phyloP scores from a whole-genome alignment of 345 rosid species.

The Hibiscus tridactylites region DNA sequence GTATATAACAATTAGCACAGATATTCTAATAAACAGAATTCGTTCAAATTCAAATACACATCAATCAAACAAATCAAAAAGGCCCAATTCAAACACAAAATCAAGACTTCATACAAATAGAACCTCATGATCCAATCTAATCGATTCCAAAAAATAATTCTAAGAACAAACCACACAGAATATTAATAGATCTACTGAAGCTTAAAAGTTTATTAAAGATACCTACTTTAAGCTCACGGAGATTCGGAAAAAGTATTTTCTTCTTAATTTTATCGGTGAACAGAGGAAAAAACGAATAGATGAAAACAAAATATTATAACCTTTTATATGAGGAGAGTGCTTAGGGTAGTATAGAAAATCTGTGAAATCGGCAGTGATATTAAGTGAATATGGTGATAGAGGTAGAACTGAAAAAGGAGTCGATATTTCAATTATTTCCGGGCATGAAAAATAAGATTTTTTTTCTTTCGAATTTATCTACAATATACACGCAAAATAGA shows the following conservation, averaged over 20 bases:
- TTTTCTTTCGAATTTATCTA: no score
- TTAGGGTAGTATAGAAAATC: no score
- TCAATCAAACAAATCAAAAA: background rate
- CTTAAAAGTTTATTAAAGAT: background rate
- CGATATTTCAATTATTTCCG: slow-evolving; percentile 4
- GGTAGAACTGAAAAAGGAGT: background rate
- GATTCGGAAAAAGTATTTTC: background rate
- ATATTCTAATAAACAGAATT: background rate
- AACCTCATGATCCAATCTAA: background rate
- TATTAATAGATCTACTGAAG: background rate
- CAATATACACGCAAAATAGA: no score
- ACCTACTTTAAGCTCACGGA: background rate
- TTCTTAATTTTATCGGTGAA: background rate
- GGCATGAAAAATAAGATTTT: background rate
- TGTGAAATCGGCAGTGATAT: no score
- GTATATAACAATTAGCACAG: background rate
- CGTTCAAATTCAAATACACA: background rate
- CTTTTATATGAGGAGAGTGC: background rate
- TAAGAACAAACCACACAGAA: background rate
- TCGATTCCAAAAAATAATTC: background rate
- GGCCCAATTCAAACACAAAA: background rate
- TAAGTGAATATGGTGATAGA: background rate
- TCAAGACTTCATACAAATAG: background rate
- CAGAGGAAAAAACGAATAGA: background rate
- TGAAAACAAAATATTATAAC: background rate